Conservation (phyloP, 2,329 filamentous ascomycete genomes). For the Trichoderma breve region DNA sequence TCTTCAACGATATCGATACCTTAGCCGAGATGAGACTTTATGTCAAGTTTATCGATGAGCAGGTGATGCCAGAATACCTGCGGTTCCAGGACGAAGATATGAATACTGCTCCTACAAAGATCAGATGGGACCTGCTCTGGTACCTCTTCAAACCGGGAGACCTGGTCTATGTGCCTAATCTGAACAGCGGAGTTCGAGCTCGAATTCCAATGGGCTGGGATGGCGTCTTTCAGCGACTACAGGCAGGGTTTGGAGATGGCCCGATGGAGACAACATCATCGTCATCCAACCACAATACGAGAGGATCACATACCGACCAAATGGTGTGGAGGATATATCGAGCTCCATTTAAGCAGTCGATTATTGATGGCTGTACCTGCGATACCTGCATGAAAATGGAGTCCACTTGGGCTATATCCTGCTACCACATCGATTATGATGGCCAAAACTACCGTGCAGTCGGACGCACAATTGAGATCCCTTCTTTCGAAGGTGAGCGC, state of each 20-base stretch:
- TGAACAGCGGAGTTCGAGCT: conserved; percentile 4
- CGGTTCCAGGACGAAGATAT: background rate
- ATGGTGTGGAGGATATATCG: conserved; percentile 13
- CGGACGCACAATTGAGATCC: background rate
- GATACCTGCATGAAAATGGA: background rate
- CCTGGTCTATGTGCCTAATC: background rate
- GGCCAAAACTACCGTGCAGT: conserved; percentile 4
- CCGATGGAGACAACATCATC: background rate
- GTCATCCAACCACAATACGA: background rate
- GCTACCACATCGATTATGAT: conserved; percentile 20
- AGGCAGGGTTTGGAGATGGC: background rate
- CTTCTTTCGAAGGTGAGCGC: conserved; percentile 4
- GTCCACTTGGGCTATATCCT: background rate
- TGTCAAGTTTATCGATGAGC: conserved; percentile 14
- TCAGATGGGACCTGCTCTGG: conserved; percentile 14
- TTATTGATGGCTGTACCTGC: conserved; percentile 3
- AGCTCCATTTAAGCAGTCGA: background rate
- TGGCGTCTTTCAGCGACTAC: background rate
- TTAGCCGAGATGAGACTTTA: conserved; percentile 8
- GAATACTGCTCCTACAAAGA: background rate
- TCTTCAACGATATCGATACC: background rate
- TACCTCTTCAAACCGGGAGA: conserved; percentile 15
- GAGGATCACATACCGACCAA: conserved; percentile 6
- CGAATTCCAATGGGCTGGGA: conserved; percentile 7
- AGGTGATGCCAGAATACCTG: conserved; percentile 5